These are phyloP conservation scores for Chaetothyriales sp. DNA, from an alignment of 2,329 filamentous ascomycete genomes.

Conservation along the genomic window DNA sequence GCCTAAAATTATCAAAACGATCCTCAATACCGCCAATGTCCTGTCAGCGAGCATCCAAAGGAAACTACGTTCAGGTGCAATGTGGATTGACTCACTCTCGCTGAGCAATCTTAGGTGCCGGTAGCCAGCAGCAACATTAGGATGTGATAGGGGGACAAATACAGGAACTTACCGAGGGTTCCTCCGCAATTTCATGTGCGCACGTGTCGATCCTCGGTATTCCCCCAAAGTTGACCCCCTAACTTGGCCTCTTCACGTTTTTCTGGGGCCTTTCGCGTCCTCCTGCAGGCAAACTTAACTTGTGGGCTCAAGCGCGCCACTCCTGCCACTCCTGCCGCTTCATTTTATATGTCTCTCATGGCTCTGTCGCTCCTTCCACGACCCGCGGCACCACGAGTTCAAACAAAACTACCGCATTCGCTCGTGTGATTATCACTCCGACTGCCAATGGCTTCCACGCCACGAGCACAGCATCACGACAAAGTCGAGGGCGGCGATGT, in stretches of 20 bases:
- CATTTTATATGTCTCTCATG: neutral
- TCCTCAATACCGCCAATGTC: too few species aligned
- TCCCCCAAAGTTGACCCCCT: neutral
- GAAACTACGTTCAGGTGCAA: too few species aligned
- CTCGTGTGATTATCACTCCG: neutral
- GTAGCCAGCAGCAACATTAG: too few species aligned
- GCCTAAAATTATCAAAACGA: too few species aligned
- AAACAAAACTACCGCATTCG: neutral
- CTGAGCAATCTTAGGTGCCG: too few species aligned
- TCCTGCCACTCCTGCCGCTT: neutral
- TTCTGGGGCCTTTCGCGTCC: neutral
- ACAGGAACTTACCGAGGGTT: neutral
- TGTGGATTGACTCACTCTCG: too few species aligned
- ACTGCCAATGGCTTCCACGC: neutral
- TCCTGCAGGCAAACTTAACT: neutral
- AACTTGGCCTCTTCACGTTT: neutral
- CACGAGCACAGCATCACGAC: neutral
- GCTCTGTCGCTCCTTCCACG: neutral
- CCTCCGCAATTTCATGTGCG: neutral
- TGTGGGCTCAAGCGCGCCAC: neutral
- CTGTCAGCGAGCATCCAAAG: too few species aligned
- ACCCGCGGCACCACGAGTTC: neutral
- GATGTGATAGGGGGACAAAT: too few species aligned
- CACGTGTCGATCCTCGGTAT: neutral
- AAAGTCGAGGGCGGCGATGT: neutral